A percentile compares a stretch with the other conserved stretches of the same genome.
These are phyloP conservation scores for Scutellaria barbata DNA, from an alignment of 257 asterid genomes.

Conservation along the genomic window DNA sequence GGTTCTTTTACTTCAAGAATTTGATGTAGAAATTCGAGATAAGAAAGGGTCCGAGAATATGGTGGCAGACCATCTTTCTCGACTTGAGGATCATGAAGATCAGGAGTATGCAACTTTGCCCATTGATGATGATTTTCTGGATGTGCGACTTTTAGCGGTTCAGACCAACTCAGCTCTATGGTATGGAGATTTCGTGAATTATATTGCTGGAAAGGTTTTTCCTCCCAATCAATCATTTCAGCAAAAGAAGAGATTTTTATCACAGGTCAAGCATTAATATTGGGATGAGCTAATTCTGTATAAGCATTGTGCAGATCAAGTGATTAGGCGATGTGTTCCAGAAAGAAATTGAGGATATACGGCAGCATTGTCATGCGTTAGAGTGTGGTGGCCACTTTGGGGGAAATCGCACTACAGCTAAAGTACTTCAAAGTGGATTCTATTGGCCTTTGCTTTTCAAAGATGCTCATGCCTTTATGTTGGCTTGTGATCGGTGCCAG, in stretches of 20 bases:
- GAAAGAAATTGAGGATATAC: not conserved
- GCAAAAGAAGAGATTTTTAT: not conserved
- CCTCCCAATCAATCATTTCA: not conserved
- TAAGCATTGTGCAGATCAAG: not conserved
- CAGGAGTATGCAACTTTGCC: not conserved
- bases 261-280: not conserved
- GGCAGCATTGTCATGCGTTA: not conserved
- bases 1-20: not conserved
- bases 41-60: too few relatives aligned
- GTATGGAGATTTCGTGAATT: not conserved
- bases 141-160: not conserved
- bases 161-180: too few relatives aligned
- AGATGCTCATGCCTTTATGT: not conserved
- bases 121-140: not conserved
- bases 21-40: not conserved
- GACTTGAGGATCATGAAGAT: not conserved
- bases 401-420: not conserved
- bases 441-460: not conserved
- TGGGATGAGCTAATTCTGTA: not conserved
- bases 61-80: not conserved
- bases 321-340: not conserved
- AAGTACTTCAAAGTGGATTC: not conserved
- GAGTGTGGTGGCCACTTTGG: not conserved
- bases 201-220: not conserved
- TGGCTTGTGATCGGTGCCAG: not conserved